These are phyloP conservation scores for Entophlyctis luteolus DNA, from an alignment of 192 early-diverging fungal genomes.

Conservation along the genomic window DNA sequence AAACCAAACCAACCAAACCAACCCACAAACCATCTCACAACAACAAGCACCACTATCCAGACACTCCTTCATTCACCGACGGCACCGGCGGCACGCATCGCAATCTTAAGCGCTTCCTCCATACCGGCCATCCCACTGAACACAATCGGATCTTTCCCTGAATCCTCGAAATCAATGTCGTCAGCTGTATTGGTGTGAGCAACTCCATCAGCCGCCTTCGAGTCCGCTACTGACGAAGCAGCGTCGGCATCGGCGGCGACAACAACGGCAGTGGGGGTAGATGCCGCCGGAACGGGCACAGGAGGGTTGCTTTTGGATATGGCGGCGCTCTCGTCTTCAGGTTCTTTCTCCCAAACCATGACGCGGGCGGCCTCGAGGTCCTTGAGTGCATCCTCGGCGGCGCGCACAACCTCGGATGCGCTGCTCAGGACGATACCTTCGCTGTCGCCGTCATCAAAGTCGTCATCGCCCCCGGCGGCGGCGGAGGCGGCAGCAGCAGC, in stretches of 20 bases:
- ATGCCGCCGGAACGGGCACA: too few species aligned
- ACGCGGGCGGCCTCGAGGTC: slow-evolving; percentile 30
- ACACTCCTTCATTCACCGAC: too few species aligned
- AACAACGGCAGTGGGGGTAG: too few species aligned
- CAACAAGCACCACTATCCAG: too few species aligned
- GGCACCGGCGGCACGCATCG: not conserved
- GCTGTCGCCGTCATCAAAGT: slow-evolving; percentile 13
- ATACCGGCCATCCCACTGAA: slow-evolving; percentile 22
- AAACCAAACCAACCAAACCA: too few species aligned
- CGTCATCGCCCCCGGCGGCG: not conserved
- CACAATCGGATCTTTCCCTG: not conserved
- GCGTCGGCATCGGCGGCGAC: too few species aligned
- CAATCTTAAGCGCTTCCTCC: slow-evolving; percentile 14
- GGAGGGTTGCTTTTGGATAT: too few species aligned
- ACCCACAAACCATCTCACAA: too few species aligned
- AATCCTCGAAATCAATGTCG: not conserved
- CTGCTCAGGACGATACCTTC: slow-evolving; percentile 26
- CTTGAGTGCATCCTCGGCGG: slow-evolving; percentile 16
- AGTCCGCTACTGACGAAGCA: too few species aligned
- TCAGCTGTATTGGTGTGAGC: not conserved
- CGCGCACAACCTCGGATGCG: slow-evolving; percentile 27
- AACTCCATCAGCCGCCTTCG: not conserved
- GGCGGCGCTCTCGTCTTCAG: not conserved
- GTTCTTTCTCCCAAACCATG: slow-evolving; percentile 13
- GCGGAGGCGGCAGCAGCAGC: not conserved